These are phyloP conservation scores for Dioszegia hungarica DNA, from an alignment of 768 basidiomycete species.

Conservation along the genomic window DNA sequence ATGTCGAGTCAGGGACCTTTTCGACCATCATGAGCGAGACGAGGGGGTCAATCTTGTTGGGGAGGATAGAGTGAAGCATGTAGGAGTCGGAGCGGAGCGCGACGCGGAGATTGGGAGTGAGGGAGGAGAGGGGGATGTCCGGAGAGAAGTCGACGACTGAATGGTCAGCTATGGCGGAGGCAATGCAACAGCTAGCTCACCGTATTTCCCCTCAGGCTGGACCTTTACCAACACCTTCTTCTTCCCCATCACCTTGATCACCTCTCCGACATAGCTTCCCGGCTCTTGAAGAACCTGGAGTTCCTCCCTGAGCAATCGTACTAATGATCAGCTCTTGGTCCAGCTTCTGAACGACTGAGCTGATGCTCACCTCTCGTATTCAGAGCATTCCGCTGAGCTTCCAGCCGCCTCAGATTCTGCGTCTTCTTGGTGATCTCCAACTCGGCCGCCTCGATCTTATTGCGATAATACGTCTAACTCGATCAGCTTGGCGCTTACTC, in stretches of 20 bases:
- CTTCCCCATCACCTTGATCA: constrained; percentile 99
- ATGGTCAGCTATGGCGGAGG: not conserved
- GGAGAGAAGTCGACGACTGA: constrained; percentile 88
- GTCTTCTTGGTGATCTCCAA: constrained; percentile 92
- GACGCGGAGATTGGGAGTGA: constrained; percentile 83
- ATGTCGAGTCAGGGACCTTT: constrained; percentile 97
- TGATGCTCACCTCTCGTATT: constrained; percentile 75
- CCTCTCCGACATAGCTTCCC: constrained; percentile 94
- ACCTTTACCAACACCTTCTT: constrained; percentile 97
- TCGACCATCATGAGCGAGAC: constrained; percentile 99
- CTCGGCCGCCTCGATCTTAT: constrained; percentile 91
- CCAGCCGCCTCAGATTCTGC: constrained; percentile 87
- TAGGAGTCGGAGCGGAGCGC: constrained; percentile 95
- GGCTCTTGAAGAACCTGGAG: constrained; percentile 89
- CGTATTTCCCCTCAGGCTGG: constrained; percentile 98
- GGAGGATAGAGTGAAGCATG: constrained; percentile 91
- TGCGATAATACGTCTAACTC: constrained; percentile 76
- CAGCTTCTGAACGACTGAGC: not conserved
- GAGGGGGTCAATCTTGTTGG: constrained; percentile 96
- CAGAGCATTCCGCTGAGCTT: constrained; percentile 94
- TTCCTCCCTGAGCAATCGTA: constrained; percentile 84
- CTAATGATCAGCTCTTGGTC: constrained; percentile 51
- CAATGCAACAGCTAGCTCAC: constrained; percentile 55
- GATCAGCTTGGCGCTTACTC: not conserved
- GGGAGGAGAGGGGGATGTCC: constrained; percentile 71